These are phyloP conservation scores for Perkinsela sp. DNA, from an alignment of 208 protist genomes.

Conservation along the genomic window DNA sequence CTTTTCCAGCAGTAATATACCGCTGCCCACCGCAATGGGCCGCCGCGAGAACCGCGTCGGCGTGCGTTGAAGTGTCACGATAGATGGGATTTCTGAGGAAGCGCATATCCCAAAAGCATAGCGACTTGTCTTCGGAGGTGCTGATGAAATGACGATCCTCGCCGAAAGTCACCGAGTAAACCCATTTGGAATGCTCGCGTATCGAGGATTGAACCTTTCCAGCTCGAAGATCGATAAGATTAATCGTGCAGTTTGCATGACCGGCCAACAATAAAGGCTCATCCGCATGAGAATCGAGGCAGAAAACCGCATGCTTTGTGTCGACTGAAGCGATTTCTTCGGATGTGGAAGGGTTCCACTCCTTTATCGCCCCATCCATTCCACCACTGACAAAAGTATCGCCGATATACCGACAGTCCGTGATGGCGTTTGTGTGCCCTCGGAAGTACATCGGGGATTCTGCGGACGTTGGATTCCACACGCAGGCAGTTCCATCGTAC, in stretches of 20 bases:
- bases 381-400: neutral
- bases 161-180: neutral
- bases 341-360: neutral
- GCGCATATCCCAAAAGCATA: neutral
- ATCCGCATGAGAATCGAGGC: neutral
- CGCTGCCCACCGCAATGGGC: neutral
- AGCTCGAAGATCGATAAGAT: neutral
- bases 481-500: neutral
- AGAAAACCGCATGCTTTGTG: neutral
- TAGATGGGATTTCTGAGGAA: neutral
- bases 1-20: neutral
- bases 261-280: neutral
- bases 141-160: neutral
- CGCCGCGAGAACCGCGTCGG: neutral
- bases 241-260: neutral
- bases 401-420: neutral
- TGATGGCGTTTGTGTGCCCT: neutral
- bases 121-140: neutral
- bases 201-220: neutral
- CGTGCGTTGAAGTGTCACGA: neutral
- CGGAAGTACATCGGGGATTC: neutral
- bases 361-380: neutral
- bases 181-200: neutral
- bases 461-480: neutral
- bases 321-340: neutral